Conservation (phyloP, 192 early-diverging fungal genomes). For the Rhizophagus prolifer region DNA sequence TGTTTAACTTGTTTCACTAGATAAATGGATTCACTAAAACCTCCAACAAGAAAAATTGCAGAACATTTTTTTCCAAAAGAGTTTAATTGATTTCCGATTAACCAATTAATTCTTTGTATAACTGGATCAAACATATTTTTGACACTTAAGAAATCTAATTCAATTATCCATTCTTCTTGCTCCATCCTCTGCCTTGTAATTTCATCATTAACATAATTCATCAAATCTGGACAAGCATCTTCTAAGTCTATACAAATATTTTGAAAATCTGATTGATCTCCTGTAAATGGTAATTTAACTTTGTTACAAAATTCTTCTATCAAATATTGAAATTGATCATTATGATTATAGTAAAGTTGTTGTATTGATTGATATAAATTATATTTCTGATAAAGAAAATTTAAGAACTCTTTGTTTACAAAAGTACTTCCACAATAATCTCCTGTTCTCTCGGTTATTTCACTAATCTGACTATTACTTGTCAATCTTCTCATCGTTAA, state of each 20-base stretch:
- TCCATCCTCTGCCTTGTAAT: neutral
- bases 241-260: constrained; percentile 7
- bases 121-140: constrained; percentile 52
- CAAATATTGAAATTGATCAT: constrained; percentile 25
- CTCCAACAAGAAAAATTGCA: constrained; percentile 54
- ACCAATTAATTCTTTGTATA: constrained; percentile 35
- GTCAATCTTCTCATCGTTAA: constrained; percentile 11
- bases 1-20: constrained; percentile 38
- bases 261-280: neutral
- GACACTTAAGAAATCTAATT: neutral
- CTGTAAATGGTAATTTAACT: constrained; percentile 11
- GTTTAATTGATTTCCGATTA: constrained; percentile 46
- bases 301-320: neutral
- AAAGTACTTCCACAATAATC: constrained; percentile 48
- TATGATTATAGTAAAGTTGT: neutral
- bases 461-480: constrained; percentile 32
- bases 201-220: neutral
- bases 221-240: constrained; percentile 5
- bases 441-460: constrained; percentile 48
- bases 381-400: neutral
- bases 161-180: constrained; percentile 11
- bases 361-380: constrained; percentile 4
- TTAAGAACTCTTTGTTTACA: constrained; percentile 38
- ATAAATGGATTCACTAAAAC: constrained; percentile 51
- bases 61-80: constrained; percentile 35